Evolutionary conservation across 805 yeast genomes (phyloP).

Genomic region (Yarrowia osloensis): DNA sequence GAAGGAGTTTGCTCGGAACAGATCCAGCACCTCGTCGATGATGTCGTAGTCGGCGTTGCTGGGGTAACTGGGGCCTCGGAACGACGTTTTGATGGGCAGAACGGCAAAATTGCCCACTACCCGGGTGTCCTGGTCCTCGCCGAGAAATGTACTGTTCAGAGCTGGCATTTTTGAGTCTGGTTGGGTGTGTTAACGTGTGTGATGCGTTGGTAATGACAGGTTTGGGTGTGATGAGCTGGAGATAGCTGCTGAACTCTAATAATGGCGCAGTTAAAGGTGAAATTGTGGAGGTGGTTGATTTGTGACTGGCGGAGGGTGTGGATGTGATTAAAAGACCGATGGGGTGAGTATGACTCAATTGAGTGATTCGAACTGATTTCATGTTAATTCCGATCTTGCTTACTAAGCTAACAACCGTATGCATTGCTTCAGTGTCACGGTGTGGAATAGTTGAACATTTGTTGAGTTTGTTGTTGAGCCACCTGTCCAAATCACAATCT

Average conservation of each 20-base stretch:
- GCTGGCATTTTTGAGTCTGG: slow-evolving; percentile 35
- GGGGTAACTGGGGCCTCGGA: slow-evolving; percentile 91
- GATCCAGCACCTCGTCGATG: slow-evolving; percentile 84
- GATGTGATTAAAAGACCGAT: no score
- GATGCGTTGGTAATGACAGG: background rate
- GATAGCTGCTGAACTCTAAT: slow-evolving; percentile 15
- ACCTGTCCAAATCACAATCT: no score
- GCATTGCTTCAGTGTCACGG: no score
- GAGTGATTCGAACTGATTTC: background rate
- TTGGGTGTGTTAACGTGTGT: background rate
- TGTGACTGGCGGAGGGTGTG: no score
- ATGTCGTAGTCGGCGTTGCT: slow-evolving; percentile 76
- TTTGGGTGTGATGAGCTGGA: slow-evolving; percentile 13
- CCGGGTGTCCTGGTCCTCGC: slow-evolving; percentile 40
- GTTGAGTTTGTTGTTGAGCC: no score
- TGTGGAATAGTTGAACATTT: no score
- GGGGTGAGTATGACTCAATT: background rate
- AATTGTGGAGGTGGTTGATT: background rate
- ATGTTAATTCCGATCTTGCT: background rate
- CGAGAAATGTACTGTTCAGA: slow-evolving; percentile 44
- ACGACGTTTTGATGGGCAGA: slow-evolving; percentile 80
- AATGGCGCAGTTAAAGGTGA: slow-evolving; percentile 10
- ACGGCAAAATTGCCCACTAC: slow-evolving; percentile 72
- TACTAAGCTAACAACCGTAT: background rate
- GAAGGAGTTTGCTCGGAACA: slow-evolving; percentile 93